Base-by-base conservation (phyloP, 352 stramenopile species). In the Peronospora belbahrii region DNA sequence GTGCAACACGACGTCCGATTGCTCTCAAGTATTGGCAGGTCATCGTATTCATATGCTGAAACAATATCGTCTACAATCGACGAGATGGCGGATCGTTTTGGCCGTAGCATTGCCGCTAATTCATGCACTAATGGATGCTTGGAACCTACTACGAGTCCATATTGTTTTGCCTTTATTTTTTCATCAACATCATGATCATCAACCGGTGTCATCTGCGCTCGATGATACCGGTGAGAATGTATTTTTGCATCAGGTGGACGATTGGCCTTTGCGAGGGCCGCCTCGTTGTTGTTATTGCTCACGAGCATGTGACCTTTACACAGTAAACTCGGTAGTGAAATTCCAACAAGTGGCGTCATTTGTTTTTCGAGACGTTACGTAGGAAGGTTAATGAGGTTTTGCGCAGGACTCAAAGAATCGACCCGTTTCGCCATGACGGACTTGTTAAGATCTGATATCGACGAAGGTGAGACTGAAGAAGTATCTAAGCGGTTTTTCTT, bases 11-110 rank as follows among this genome's bases (percentile, higher is more conserved):
- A 64, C 11, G 58, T 27, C 10, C 58, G 58, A 17, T 44, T 49
- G 38, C 58, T 57, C 41, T 68, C 59, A n/a, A 68, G 49, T 23
- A 68, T 68, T 2, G 59, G 59, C 31, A 68, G 17, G 20, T 64
- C 59, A 23, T 65, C 53, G 48, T 59, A 34, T 4, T 62, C 56
- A 15, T 34, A 44, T 7, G 6, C n/a, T 3, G 34, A 13, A 2
- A 24, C 19, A 9, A 19, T 28, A 13, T 59, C 48, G 35, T 67
- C 54, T 52, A 59, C 52, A 8, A 53, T 62, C 32, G 56, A 65
- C 42, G 50, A 41, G 24, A 22, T 15, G 17, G 36, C 20, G 22
- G 41, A 33, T 14, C 31, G 51, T 19, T 47, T 25, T 14, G 38
- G 39, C 3, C 47, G 37, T 24, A 66, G 22, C 42, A 55, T 62